Evolutionary conservation across 2,329 filamentous ascomycete genomes (phyloP).

Genomic region (Penicillium sp.): DNA sequence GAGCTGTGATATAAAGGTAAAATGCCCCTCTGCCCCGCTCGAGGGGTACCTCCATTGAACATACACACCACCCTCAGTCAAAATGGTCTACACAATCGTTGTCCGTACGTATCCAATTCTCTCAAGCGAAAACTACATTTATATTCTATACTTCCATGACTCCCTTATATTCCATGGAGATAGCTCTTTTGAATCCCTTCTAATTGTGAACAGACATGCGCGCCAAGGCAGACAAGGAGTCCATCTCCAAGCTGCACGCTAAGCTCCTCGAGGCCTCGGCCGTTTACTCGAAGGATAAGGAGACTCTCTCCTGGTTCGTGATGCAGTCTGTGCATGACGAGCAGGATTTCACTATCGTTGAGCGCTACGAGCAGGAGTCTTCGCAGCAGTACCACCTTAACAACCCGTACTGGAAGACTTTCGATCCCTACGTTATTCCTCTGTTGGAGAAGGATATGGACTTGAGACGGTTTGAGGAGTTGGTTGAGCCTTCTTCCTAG

Average conservation of each 20-base stretch:
- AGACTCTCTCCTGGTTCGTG: constrained; percentile 71
- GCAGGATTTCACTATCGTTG: constrained; percentile 72
- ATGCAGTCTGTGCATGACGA: constrained; percentile 72
- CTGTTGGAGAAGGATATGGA: constrained; percentile 70
- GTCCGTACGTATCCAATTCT: constrained; percentile 22
- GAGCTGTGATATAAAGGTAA: background rate
- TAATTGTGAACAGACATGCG: constrained; percentile 48
- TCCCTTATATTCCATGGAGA: background rate
- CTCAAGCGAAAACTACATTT: background rate
- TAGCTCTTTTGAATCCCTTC: background rate
- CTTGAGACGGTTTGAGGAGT: constrained; percentile 67
- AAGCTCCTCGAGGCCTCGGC: constrained; percentile 75
- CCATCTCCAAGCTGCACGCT: constrained; percentile 65
- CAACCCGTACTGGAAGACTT: constrained; percentile 75
- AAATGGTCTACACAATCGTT: constrained; percentile 33
- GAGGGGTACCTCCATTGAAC: constrained; percentile 4
- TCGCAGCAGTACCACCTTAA: constrained; percentile 62
- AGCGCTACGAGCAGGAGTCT: constrained; percentile 67
- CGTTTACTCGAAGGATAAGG: constrained; percentile 70
- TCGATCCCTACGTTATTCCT: constrained; percentile 71
- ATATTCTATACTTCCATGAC: no score
- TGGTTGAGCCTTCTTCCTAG: constrained; percentile 37
- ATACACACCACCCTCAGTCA: constrained; percentile 1
- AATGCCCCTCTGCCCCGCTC: constrained; percentile 8
- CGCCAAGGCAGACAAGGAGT: constrained; percentile 65